phyloP scores from a whole-genome alignment of 805 yeast species.

The Monosporozyma siamensis region DNA sequence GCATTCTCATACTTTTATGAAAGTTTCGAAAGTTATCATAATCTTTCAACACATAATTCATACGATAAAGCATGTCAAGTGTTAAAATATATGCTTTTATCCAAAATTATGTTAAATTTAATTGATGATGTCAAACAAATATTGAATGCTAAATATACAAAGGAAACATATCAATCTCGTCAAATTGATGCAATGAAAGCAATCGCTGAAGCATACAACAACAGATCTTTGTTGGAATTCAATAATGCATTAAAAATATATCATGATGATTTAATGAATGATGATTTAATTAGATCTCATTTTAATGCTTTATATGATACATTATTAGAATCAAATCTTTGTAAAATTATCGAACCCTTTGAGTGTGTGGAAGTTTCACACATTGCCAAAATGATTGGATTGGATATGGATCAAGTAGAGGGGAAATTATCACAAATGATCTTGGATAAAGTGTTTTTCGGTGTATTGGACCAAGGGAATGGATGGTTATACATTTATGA shows the following conservation, averaged over 20 bases:
- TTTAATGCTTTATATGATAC: constrained; percentile 89
- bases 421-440: constrained; percentile 95
- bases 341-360: constrained; percentile 92
- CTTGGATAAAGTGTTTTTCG: constrained; percentile 87
- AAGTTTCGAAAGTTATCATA: constrained; percentile 81
- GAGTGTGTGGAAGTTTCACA: constrained; percentile 91
- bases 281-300: constrained; percentile 82
- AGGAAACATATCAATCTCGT: constrained; percentile 59
- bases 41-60: constrained; percentile 36
- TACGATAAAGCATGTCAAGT: constrained; percentile 66
- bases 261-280: constrained; percentile 68
- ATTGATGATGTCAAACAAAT: constrained; percentile 79
- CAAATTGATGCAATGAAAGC: constrained; percentile 95
- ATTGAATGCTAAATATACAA: constrained; percentile 61
- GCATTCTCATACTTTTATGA: constrained; percentile 93
- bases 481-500: constrained; percentile 94
- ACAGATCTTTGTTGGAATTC: constrained; percentile 84
- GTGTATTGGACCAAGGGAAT: constrained; percentile 95
- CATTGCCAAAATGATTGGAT: constrained; percentile 78
- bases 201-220: constrained; percentile 78
- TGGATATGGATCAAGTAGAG: constrained; percentile 81
- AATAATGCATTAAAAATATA: constrained; percentile 72
- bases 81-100: constrained; percentile 83
- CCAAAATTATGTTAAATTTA: constrained; percentile 85
- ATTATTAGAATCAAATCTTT: constrained; percentile 81